Conservation (phyloP, 139 green algal genomes). For the Picochlorum sp. region DNA sequence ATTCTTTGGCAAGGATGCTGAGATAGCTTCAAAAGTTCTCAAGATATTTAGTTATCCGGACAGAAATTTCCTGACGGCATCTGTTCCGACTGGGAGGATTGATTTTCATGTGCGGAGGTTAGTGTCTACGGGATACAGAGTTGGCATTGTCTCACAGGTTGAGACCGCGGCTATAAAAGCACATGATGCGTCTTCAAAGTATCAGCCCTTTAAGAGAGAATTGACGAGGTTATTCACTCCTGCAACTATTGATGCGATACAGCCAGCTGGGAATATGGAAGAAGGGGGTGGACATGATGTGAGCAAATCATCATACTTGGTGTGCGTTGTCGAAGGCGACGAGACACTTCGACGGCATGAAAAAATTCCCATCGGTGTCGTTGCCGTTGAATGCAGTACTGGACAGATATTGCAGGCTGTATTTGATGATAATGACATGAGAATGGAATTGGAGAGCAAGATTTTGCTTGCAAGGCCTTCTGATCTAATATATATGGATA, state of each 20-base stretch:
- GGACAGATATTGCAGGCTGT: conserved; percentile 53
- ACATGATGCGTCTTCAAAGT: conserved; percentile 34
- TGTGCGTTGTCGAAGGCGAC: no score
- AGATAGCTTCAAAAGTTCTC: conserved; percentile 37
- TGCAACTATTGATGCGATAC: conserved; percentile 70
- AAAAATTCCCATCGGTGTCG: not conserved
- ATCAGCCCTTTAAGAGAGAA: conserved; percentile 59
- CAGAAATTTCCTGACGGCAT: conserved; percentile 70
- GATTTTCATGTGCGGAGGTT: conserved; percentile 74
- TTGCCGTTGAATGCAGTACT: conserved; percentile 69
- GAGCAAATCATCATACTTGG: no score
- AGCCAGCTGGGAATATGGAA: not conserved
- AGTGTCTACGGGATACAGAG: conserved; percentile 68
- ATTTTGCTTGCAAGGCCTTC: conserved; percentile 53
- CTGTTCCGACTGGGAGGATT: conserved; percentile 71
- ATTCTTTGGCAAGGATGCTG: conserved; percentile 85
- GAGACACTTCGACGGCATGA: not conserved
- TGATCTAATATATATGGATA: conserved; percentile 57
- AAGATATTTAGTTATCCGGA: conserved; percentile 29
- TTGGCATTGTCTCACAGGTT: conserved; percentile 71
- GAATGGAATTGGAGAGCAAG: conserved; percentile 51
- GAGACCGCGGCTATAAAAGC: conserved; percentile 83
- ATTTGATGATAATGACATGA: conserved; percentile 42
- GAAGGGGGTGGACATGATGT: not conserved
- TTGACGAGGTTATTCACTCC: conserved; percentile 79